Percentiles rank a stretch among this genome's conserved stretches.
These are phyloP conservation scores for Tuber brumale DNA, from an alignment of 495 filamentous ascomycete genomes.

Conservation along the genomic window DNA sequence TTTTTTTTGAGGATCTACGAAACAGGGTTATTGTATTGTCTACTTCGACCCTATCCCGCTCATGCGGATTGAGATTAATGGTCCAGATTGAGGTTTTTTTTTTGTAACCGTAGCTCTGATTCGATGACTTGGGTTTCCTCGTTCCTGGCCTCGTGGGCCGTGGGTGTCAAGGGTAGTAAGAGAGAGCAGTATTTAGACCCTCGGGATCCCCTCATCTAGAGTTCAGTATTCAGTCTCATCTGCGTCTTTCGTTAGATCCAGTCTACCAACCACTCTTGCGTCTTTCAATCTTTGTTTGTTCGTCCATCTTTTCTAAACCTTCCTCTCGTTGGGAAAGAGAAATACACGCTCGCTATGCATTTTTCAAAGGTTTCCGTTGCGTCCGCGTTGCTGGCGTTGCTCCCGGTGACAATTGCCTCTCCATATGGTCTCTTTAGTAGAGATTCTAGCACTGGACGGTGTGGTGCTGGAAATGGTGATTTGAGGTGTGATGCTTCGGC, in stretches of 20 bases:
- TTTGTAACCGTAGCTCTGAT: not conserved
- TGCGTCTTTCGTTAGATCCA: not conserved
- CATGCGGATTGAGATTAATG: not conserved
- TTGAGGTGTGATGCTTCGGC: conserved; percentile 9
- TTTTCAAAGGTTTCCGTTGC: not conserved
- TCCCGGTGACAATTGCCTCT: not conserved
- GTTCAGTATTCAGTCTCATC: not conserved
- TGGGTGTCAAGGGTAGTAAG: not conserved
- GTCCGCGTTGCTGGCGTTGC: not conserved
- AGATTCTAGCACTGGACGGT: not conserved
- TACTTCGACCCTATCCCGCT: not conserved
- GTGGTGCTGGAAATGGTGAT: conserved; percentile 19
- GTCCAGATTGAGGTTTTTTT: not conserved
- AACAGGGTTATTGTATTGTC: not conserved
- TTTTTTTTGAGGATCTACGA: conserved; percentile 1
- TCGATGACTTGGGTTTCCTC: not conserved
- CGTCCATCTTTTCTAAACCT: not conserved
- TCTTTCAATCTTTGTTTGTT: not conserved
- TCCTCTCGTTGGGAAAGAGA: not conserved
- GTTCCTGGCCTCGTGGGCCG: not conserved
- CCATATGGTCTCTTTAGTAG: not conserved
- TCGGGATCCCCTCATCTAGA: not conserved
- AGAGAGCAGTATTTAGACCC: not conserved
- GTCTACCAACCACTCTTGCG: not conserved
- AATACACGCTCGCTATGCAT: not conserved